Percentiles rank a stretch among this genome's conserved stretches.
Conservation (phyloP, 75 land plant species). For the Azolla pinnata region DNA sequence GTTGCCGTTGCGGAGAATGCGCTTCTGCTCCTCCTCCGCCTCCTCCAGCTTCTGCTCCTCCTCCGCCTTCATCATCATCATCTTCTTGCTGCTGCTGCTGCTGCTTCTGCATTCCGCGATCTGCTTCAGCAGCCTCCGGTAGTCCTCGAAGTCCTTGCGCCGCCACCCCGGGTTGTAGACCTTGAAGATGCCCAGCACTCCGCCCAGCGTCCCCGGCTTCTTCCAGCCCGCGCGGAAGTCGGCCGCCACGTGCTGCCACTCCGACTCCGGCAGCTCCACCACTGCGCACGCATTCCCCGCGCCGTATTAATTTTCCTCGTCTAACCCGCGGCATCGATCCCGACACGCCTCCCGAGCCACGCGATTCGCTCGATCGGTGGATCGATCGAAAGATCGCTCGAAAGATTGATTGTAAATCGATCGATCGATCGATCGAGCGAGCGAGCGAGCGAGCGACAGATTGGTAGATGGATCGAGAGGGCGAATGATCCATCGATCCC, state of each 20-base stretch:
- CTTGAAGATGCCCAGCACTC: background rate
- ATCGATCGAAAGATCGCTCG: too few relatives aligned
- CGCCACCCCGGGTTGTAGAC: constrained; percentile 6
- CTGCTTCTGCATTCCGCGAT: too few relatives aligned
- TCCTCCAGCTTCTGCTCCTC: constrained; percentile 8
- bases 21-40: background rate
- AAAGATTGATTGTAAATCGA: too few relatives aligned
- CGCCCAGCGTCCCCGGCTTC: background rate
- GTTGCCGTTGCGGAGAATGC: constrained; percentile 5
- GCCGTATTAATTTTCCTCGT: too few relatives aligned
- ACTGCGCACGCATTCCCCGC: too few relatives aligned
- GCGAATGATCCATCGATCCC: background rate
- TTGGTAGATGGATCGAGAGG: background rate
- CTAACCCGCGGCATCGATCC: too few relatives aligned
- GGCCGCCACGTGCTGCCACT: background rate
- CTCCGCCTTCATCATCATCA: constrained; percentile 18
- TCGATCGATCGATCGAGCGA: too few relatives aligned
- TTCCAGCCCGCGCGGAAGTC: background rate
- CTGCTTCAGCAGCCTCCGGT: constrained; percentile 2
- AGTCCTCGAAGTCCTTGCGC: background rate
- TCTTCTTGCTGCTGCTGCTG: constrained; percentile 2
- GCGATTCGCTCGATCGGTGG: too few relatives aligned
- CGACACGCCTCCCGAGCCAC: too few relatives aligned
- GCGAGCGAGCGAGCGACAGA: too few relatives aligned
- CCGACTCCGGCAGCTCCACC: background rate